A percentile compares a stretch with the other conserved stretches of the same genome.
phyloP scores from a whole-genome alignment of 352 stramenopile genomes.

The Globisporangium solare region DNA sequence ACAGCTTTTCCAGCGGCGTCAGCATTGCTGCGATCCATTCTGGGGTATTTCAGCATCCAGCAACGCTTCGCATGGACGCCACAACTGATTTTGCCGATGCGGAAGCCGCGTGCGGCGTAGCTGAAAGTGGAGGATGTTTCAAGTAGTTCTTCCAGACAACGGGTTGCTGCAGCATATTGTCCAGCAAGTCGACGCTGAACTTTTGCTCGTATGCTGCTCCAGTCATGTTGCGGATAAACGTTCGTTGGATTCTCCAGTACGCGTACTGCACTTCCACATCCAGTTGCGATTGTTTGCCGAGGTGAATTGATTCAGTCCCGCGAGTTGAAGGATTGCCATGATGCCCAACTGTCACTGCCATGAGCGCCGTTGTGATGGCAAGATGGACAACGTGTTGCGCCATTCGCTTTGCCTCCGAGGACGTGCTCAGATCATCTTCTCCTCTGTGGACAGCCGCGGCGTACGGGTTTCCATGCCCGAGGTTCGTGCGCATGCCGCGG shows the following conservation, averaged over 20 bases:
- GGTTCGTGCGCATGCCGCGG: not conserved
- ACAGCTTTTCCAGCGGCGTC: constrained; percentile 22
- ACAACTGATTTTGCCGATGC: not conserved
- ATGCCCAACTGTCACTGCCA: not conserved
- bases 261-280: constrained; percentile 5
- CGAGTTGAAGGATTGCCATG: not conserved
- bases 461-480: constrained; percentile 2
- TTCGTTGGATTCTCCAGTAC: constrained; percentile 20
- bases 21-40: constrained; percentile 23
- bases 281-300: not conserved
- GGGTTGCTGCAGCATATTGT: constrained; percentile 26
- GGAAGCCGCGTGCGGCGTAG: not conserved
- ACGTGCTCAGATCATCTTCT: not conserved
- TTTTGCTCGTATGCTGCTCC: not conserved
- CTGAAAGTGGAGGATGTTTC: not conserved
- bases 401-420: not conserved
- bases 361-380: not conserved
- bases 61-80: no score
- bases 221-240: constrained; percentile 6
- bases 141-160: constrained; percentile 27
- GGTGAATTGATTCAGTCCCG: not conserved
- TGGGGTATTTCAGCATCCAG: not conserved
- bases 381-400: not conserved
- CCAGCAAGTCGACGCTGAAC: constrained; percentile 10
- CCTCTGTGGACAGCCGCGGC: not conserved